phyloP scores from a whole-genome alignment of 2,329 filamentous ascomycete genomes.

The Fusarium sp. region DNA sequence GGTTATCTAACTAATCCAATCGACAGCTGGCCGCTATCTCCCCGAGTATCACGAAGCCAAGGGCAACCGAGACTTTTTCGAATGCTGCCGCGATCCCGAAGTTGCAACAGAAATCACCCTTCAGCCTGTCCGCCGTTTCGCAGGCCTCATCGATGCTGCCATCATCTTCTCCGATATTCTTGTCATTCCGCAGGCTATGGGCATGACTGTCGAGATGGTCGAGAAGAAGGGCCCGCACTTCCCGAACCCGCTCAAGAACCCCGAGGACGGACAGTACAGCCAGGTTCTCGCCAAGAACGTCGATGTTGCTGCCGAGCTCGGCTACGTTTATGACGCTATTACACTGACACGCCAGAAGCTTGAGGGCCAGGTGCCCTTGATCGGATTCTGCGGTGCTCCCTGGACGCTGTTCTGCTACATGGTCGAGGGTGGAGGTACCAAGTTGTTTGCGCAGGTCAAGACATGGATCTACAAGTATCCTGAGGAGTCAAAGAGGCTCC shows the following conservation, averaged over 20 bases:
- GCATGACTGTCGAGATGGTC: constrained; percentile 98
- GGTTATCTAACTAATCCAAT: constrained; percentile 24
- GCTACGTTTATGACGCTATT: constrained; percentile 96
- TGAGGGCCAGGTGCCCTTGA: constrained; percentile 87
- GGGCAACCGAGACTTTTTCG: constrained; percentile 92
- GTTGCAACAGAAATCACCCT: constrained; percentile 93
- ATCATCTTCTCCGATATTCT: constrained; percentile 99
- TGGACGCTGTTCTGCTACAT: constrained; percentile 99
- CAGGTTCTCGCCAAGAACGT: constrained; percentile 81
- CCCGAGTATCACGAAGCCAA: constrained; percentile 98
- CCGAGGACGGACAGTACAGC: constrained; percentile 85
- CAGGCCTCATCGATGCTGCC: constrained; percentile 90
- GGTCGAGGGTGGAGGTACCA: constrained; percentile 97
- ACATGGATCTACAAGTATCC: constrained; percentile 96
- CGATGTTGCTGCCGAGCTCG: constrained; percentile 85
- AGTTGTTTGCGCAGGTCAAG: constrained; percentile 94
- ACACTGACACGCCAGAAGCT: constrained; percentile 91
- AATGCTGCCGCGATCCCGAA: constrained; percentile 93
- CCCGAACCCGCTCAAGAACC: constrained; percentile 82
- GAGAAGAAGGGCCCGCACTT: constrained; percentile 98
- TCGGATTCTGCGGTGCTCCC: constrained; percentile 96
- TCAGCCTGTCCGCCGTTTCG: constrained; percentile 93
- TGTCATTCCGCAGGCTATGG: constrained; percentile 97
- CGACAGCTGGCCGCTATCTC: constrained; percentile 89
- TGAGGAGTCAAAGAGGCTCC: constrained; percentile 80